These are phyloP conservation scores for Urtica urens DNA, from an alignment of 306 rosid species.

Conservation along the genomic window DNA sequence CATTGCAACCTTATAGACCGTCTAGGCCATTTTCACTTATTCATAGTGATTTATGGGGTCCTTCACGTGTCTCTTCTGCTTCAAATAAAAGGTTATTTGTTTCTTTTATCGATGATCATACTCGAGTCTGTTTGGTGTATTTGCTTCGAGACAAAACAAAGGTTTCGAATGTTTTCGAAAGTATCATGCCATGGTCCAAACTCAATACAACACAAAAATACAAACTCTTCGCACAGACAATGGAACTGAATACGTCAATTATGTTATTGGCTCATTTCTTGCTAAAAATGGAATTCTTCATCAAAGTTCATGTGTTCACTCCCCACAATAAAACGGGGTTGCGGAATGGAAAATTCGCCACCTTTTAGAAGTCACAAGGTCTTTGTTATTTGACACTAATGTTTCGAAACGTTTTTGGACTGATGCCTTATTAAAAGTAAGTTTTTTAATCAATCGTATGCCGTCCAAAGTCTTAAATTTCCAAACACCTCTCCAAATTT, in stretches of 20 bases:
- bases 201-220: not conserved
- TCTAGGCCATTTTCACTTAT: not conserved
- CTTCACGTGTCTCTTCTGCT: not conserved
- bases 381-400: not conserved
- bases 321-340: not conserved
- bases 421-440: not conserved
- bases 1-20: no score
- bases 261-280: not conserved
- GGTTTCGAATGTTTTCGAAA: not conserved
- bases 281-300: not conserved
- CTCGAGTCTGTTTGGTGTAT: not conserved
- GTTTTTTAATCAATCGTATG: not conserved
- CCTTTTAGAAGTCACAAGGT: not conserved
- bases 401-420: not conserved
- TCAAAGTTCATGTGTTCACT: not conserved
- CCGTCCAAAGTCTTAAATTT: not conserved
- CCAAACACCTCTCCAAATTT: not conserved
- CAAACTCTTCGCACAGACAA: not conserved
- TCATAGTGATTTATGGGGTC: no score
- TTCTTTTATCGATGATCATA: not conserved
- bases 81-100: not conserved
- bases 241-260: not conserved
- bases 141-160: not conserved
- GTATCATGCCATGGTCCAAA: not conserved
- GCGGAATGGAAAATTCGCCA: not conserved